These are phyloP conservation scores for Oryza meridionalis DNA, from an alignment of 176 grass and related monocot genomes.

Conservation along the genomic window DNA sequence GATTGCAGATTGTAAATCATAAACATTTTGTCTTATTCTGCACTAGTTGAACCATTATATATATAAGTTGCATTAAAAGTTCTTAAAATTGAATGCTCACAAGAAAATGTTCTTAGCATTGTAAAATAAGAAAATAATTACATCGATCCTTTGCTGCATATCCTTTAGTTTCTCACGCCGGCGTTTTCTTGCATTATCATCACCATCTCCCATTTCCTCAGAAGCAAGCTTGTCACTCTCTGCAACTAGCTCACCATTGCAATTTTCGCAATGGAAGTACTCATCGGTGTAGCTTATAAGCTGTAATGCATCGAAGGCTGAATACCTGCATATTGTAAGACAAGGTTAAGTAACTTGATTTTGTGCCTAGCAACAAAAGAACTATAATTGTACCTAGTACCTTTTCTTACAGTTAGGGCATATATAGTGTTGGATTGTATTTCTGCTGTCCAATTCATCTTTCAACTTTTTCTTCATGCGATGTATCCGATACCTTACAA, in stretches of 20 bases:
- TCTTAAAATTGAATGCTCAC: background rate
- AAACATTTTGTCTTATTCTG: conserved; percentile 11
- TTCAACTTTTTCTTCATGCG: conserved; percentile 98
- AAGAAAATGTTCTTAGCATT: conserved; percentile 10
- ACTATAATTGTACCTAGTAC: conserved; percentile 43
- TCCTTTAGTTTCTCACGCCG: conserved; percentile 89
- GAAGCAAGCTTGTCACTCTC: conserved; percentile 99
- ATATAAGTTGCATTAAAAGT: background rate
- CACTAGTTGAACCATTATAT: background rate
- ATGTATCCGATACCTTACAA: conserved; percentile 90
- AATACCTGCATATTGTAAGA: conserved; percentile 68
- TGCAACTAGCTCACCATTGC: conserved; percentile 88
- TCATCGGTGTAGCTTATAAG: conserved; percentile 82
- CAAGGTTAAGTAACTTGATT: background rate
- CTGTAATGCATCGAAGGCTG: conserved; percentile 91
- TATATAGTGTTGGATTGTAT: conserved; percentile 93
- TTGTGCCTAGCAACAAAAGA: conserved; percentile 11
- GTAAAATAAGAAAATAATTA: conserved; percentile 38
- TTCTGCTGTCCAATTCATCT: conserved; percentile 97
- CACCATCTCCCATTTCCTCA: conserved; percentile 98
- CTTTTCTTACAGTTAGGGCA: conserved; percentile 92
- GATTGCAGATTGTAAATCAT: background rate
- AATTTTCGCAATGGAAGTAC: conserved; percentile 95
- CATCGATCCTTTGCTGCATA: conserved; percentile 91
- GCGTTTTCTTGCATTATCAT: conserved; percentile 81